phyloP scores from a whole-genome alignment of 2,329 filamentous ascomycete genomes.

The Aciculosporium take region DNA sequence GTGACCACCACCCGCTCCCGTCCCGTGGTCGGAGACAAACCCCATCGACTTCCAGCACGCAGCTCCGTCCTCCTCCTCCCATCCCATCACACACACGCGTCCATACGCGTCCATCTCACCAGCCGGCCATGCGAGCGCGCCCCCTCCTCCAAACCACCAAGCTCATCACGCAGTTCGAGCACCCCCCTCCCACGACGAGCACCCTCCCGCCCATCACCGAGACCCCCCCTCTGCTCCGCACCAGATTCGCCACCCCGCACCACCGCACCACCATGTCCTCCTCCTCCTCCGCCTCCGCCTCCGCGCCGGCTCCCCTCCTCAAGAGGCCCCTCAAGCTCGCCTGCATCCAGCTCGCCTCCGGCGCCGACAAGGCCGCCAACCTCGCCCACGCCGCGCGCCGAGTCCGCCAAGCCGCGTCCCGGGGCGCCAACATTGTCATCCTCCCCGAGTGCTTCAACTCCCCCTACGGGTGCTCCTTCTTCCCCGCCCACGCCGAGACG shows the following conservation, averaged over 20 bases:
- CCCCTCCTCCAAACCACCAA: constrained; percentile 1
- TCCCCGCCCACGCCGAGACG: constrained; percentile 81
- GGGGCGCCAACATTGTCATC: constrained; percentile 74
- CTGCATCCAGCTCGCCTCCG: constrained; percentile 67
- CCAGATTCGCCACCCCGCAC: background rate
- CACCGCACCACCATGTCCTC: constrained; percentile 2
- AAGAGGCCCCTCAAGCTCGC: constrained; percentile 68
- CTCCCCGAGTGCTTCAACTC: constrained; percentile 99
- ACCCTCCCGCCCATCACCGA: too few relatives aligned
- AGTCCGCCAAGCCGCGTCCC: constrained; percentile 63
- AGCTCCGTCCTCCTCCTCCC: too few relatives aligned
- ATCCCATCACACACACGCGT: background rate
- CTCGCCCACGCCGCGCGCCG: constrained; percentile 67
- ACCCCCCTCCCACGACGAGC: constrained; percentile 5
- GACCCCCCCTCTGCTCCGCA: background rate
- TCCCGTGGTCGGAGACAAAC: too few relatives aligned
- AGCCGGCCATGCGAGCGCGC: constrained; percentile 2
- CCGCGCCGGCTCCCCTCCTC: constrained; percentile 32
- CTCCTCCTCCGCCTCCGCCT: background rate
- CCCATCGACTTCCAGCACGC: too few relatives aligned
- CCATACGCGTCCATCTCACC: background rate
- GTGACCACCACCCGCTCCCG: too few relatives aligned
- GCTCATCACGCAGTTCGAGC: constrained; percentile 6
- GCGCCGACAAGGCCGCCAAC: constrained; percentile 73
- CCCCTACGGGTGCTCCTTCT: constrained; percentile 82